Evolutionary conservation across 495 filamentous ascomycete species (phyloP), one percentile per base, ranked within the genome.

Genomic region (Aspergillus mulundensis): DNA sequence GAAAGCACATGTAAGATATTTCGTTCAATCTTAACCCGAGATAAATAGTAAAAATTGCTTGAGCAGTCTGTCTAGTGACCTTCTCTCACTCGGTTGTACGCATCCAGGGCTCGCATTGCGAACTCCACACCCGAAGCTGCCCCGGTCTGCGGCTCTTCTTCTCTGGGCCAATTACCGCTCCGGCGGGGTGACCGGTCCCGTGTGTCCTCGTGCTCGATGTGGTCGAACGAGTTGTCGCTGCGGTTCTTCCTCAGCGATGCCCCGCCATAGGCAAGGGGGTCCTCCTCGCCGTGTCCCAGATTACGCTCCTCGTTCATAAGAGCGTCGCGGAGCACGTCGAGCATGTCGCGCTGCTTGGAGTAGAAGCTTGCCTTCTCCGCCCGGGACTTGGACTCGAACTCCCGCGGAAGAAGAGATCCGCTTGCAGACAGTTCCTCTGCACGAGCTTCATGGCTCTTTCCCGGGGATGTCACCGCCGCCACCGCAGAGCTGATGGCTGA

Each of bases 161-260:
- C 61, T 34, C 71, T 66, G 36, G 77, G 67, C 75, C 75, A 76
- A 8, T 67, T 68, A 14, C 69, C 62, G 39, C 71, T 64, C 16
- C 46, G 34, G 7, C 61, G 46, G n/a, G 57, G 55, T n/a, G 60
- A 61, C 14, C 66, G 65, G n/a, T 59, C 65, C 25, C 65, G 76
- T 1, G 79, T 77, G 60, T 87, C 87, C 53, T 88, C 86, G n/a
- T 78, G 77, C 36, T 90, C 86, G 58, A 96, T 85, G 63, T 87
- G 85, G 63, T 93, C 88, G 66, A 96, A 96, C 56, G 91, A 90
- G 34, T 78, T 80, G 60, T 90, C 88, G 51, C 86, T 89, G 57
- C 78, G 77, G 62, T 86, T 90, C 77, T 88, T 90, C 41, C 73
- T 80, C 64, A 90, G 63, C 7, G 83, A 71, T 46, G 75, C 68